Base-by-base conservation (phyloP, 192 early-diverging fungal genomes). In the Coemansia sp. region DNA sequence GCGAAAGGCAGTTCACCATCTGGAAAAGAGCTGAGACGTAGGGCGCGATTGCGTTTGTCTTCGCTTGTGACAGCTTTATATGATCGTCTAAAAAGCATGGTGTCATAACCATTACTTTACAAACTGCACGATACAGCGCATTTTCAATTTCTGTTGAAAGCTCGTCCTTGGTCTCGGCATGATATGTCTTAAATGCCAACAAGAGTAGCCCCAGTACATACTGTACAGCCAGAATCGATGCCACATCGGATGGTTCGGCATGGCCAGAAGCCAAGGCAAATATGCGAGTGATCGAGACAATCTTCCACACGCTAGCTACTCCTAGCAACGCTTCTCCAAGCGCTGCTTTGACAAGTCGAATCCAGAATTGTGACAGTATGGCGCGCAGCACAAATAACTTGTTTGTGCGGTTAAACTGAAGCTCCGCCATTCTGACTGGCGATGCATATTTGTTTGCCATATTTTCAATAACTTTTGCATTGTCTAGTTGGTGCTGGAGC, bases 51-150 rank as follows among this genome's bases (percentile, higher is more conserved):
- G 57, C 37, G 17, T 17, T 25, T 12, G 19, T 39, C 27, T 58
- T 56, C 10, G 43, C 37, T 24, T 69, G 39, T 8, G 41, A 14
- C 25, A 75, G 43, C 12, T 48, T 45, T 4, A 53, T 45, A 12
- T 29, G 22, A 12, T 63, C 56, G 51, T 70, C 56, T 2, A 15
- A 4, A 6, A 63, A 69, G 14, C 73, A 56, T 17, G 53, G 54
- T 19, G 41, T 21, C 15, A 62, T 63, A 2, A 56, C 60, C 23
- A 59, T 52, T 8, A 10, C 15, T 29, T 23, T 39, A 32, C 73
- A 75, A 17, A 70, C 29, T 5, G 59, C 47, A 23, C 51, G 43
- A 24, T 62, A 58, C 0, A 75, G 67, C 32, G 59, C 19, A n/a
- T 56, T 62, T 8, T 43, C 39, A 7, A 69, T 24, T 14, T 50